Conservation (phyloP, 2,329 filamentous ascomycete genomes). For the Colletotrichum lini region DNA sequence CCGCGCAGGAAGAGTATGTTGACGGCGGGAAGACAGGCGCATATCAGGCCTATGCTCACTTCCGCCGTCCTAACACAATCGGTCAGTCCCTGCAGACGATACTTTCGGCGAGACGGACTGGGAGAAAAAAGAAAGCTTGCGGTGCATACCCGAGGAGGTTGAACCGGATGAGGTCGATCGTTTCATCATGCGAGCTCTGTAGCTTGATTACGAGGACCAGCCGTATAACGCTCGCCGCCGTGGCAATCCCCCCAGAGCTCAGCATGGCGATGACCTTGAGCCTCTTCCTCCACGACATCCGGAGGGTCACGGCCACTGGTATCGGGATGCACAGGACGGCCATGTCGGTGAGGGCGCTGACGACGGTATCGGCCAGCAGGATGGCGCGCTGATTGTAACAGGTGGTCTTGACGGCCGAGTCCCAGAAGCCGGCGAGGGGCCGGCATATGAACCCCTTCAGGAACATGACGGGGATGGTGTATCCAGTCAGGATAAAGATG, state of each 20-base stretch:
- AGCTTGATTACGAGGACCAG: conserved; percentile 46
- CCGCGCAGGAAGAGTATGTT: conserved; percentile 41
- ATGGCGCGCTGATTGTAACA: conserved; percentile 54
- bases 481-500: conserved; percentile 54
- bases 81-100: neutral
- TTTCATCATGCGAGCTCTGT: conserved; percentile 45
- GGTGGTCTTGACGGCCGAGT: conserved; percentile 45
- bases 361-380: conserved; percentile 50
- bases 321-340: conserved; percentile 50
- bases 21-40: conserved; percentile 50
- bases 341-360: conserved; percentile 52
- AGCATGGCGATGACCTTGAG: conserved; percentile 50
- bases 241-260: conserved; percentile 51
- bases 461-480: conserved; percentile 49
- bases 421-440: conserved; percentile 59
- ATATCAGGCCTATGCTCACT: conserved; percentile 51
- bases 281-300: conserved; percentile 49
- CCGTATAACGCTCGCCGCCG: conserved; percentile 50
- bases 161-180: conserved; percentile 37
- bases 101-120: neutral
- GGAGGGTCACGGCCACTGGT: conserved; percentile 52
- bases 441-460: conserved; percentile 59
- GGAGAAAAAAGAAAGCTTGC: conserved; percentile 43
- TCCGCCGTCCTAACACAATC: conserved; percentile 47
- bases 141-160: conserved; percentile 32